Percentiles rank a stretch among this genome's conserved stretches.
Evolutionary conservation across 371 early-diverging fungal species (phyloP).

Genomic region (Syncephalastrum contaminatum): DNA sequence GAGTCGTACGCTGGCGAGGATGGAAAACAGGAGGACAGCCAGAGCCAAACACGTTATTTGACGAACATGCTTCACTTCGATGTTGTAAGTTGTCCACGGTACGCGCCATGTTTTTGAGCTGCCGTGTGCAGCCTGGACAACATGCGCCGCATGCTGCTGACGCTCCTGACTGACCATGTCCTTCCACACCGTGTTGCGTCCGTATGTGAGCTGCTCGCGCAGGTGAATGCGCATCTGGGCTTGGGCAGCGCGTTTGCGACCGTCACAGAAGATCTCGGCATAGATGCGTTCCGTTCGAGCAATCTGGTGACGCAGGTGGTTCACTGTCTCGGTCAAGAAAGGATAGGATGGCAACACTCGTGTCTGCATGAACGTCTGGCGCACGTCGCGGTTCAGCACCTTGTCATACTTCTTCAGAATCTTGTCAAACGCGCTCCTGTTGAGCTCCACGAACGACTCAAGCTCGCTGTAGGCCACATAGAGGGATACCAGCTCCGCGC

Average conservation of each 20-base stretch:
- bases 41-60: constrained; percentile 13
- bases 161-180: constrained; percentile 78
- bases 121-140: constrained; percentile 19
- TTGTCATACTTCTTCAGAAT: constrained; percentile 95
- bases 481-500: constrained; percentile 6
- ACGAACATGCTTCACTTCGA: constrained; percentile 9
- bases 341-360: constrained; percentile 44
- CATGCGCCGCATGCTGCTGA: constrained; percentile 39
- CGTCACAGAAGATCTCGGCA: constrained; percentile 53
- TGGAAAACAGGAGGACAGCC: constrained; percentile 53
- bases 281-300: constrained; percentile 50
- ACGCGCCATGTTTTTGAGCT: constrained; percentile 24
- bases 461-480: constrained; percentile 62
- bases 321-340: constrained; percentile 44
- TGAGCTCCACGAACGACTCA: constrained; percentile 82
- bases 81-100: constrained; percentile 9
- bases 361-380: constrained; percentile 39
- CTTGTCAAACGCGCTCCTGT: constrained; percentile 89
- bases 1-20: constrained; percentile 47
- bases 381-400: constrained; percentile 58
- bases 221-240: constrained; percentile 61
- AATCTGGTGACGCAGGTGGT: constrained; percentile 36
- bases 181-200: constrained; percentile 79
- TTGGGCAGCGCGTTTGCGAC: constrained; percentile 48
- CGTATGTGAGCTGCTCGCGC: constrained; percentile 70